phyloP scores from a whole-genome alignment of 2,329 filamentous ascomycete species.

The Hypoxylon sp. region DNA sequence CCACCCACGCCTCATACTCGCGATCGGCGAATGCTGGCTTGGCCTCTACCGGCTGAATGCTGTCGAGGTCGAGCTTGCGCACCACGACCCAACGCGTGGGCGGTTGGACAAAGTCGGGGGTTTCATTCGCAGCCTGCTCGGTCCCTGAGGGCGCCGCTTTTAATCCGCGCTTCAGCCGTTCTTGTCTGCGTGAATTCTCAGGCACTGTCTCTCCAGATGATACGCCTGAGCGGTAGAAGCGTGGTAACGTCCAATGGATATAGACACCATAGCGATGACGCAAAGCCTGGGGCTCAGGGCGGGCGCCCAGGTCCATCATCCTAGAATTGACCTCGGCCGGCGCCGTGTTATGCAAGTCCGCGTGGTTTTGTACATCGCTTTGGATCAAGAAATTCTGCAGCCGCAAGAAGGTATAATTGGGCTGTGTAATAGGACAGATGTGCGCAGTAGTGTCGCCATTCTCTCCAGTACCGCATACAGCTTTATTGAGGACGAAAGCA shows the following conservation, averaged over 20 bases:
- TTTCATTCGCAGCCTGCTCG: background rate
- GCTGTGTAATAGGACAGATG: constrained; percentile 62
- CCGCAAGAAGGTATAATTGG: constrained; percentile 62
- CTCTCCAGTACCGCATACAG: constrained; percentile 47
- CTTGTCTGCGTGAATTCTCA: background rate
- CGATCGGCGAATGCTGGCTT: constrained; percentile 9
- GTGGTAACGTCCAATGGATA: constrained; percentile 60
- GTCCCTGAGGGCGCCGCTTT: constrained; percentile 6
- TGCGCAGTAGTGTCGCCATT: constrained; percentile 42
- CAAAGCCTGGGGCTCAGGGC: background rate
- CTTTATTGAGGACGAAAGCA: constrained; percentile 51
- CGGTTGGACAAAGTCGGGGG: constrained; percentile 38
- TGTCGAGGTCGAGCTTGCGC: constrained; percentile 49
- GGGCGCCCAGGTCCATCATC: constrained; percentile 55
- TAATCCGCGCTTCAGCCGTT: constrained; percentile 9
- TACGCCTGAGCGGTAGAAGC: constrained; percentile 54
- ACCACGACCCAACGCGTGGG: constrained; percentile 59
- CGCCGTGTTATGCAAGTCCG: constrained; percentile 55
- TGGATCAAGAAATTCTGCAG: constrained; percentile 56
- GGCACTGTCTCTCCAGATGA: background rate
- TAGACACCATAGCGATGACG: constrained; percentile 59
- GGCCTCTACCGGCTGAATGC: constrained; percentile 20
- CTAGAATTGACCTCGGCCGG: constrained; percentile 56
- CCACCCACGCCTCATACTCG: constrained; percentile 55
- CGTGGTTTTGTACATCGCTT: constrained; percentile 57